Percentiles rank a stretch among this genome's conserved stretches.
Evolutionary conservation across 1,284 basidiomycete genomes (phyloP).

Genomic region (Lignosus rhinocerotis): DNA sequence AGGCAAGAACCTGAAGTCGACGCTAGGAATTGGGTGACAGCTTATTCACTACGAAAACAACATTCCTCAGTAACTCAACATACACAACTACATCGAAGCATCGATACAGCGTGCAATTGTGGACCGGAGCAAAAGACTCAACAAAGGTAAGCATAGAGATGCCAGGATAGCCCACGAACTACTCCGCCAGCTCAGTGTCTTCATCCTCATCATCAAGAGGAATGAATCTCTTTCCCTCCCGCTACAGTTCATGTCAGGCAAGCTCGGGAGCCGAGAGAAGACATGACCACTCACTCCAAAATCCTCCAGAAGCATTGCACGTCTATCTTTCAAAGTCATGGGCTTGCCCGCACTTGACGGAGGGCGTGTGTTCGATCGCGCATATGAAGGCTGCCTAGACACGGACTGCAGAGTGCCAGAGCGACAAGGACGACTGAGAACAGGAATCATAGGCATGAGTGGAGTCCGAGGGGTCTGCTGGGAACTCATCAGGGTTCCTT

Average conservation of each 20-base stretch:
- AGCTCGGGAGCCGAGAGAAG: neutral
- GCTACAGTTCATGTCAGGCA: slow-evolving; percentile 14
- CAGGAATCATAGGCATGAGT: neutral
- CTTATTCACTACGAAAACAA: too few relatives aligned
- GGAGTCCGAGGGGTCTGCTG: neutral
- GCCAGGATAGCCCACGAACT: neutral
- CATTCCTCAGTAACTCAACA: too few relatives aligned
- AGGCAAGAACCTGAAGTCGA: too few relatives aligned
- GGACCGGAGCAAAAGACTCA: too few relatives aligned
- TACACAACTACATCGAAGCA: too few relatives aligned
- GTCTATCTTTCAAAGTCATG: slow-evolving; percentile 30
- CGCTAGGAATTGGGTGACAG: too few relatives aligned
- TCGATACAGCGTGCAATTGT: too few relatives aligned
- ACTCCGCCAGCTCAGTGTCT: neutral
- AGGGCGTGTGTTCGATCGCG: neutral
- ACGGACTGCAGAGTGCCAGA: neutral
- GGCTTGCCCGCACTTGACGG: slow-evolving; percentile 19
- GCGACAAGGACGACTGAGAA: neutral
- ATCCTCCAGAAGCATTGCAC: slow-evolving; percentile 20
- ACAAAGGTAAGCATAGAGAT: neutral
- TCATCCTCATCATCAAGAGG: slow-evolving; percentile 24
- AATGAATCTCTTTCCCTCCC: slow-evolving; percentile 32
- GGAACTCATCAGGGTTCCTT: neutral
- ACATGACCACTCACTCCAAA: slow-evolving; percentile 15
- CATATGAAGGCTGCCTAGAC: neutral